Evolutionary conservation across 306 rosid species (phyloP), one percentile per base, ranked within the genome.

Genomic region (Inga laurina): DNA sequence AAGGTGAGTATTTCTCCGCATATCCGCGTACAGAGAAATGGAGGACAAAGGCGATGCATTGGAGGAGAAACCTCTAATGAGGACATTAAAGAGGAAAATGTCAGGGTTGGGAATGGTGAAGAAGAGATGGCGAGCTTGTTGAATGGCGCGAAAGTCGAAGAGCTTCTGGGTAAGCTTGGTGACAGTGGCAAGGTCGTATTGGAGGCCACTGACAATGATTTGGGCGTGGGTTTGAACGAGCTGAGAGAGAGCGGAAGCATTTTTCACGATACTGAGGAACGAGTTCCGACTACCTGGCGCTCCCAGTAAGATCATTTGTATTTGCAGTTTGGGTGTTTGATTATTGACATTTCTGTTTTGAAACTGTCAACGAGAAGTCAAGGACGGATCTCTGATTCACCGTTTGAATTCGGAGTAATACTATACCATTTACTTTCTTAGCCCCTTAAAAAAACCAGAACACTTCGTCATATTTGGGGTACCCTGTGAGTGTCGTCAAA

Each of bases 151-250:
- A 43, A 91, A 84, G 80, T 96, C 93, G 79, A 91, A 92, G 84
- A 96, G 87, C 84, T 87, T 90, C 85, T 96, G 97, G 54, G 88
- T 89, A 89, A 96, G 97, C 69, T 92, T 96, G 86, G 99, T 94
- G 88, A 18, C 73, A 52, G 92, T 82, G 79, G 98, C 59, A 81
- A 96, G 88, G 89, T 96, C 98, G 88, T 52, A 21, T 13, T 79
- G 89, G 83, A 86, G 79, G 88, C 97, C 99, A 57, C 89, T 85
- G 88, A 87, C 79, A 82, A 92, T 87, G 85, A 90, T 62, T 72
- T 96, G 99, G 2, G 99, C 93, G 86, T 92, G 99, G 82, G 88
- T 81, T 86, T 91, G 97, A 37, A 73, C 4, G 43, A 94, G 91
- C 62, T 90, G 93, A 67, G 91, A 57, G 44, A 93, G 44, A 93